Evolutionary conservation across 1,284 basidiomycete genomes (phyloP), one percentile per base, ranked within the genome.

Genomic region (Puccinia horiana): DNA sequence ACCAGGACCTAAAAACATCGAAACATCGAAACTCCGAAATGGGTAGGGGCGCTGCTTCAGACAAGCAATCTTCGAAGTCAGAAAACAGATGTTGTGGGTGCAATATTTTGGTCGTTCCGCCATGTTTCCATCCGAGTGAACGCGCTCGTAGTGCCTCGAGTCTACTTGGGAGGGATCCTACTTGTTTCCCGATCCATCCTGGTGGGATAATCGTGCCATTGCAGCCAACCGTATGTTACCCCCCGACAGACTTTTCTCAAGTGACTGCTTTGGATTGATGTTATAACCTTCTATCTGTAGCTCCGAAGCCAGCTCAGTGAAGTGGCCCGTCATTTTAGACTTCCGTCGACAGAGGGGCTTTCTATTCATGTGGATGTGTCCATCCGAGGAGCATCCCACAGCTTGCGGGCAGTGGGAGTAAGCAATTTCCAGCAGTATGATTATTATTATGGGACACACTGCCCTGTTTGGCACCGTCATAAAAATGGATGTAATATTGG

Each of bases 181-280:
- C 63, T 42, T 40, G 20, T 44, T 67, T 67, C 37, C 63, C 63
- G 35, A 67, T 67, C 18, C 63, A 67, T 40, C 63, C 63, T 44
- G 63, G 63, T 67, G 63, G 63, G 42, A 67, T 67, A 26, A 67
- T 67, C 14, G 26, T 67, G 42, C 63, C 63, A 20, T 67, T 67
- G 16, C 63, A 67, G 37, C 37, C 63, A 8, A 37, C 63, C n/a
- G 61, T 63, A 63, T 63, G 61, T 37, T 63, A 35, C n/a, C 35
- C 35, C 32, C 56, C 18, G 14, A 14, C 20, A 1, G 16, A 35
- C 29, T 37, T 35, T 16, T 16, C 61, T 63, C 29, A 63, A 35
- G 5, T 37, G 18, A 37, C 20, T 11, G 12, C 2, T 26, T 58
- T 58, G 23, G 20, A n/a, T 58, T 58, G 56, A 58, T 26, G 26